Conservation (phyloP, 768 basidiomycete genomes). For the Mrakia hoshinonis region DNA sequence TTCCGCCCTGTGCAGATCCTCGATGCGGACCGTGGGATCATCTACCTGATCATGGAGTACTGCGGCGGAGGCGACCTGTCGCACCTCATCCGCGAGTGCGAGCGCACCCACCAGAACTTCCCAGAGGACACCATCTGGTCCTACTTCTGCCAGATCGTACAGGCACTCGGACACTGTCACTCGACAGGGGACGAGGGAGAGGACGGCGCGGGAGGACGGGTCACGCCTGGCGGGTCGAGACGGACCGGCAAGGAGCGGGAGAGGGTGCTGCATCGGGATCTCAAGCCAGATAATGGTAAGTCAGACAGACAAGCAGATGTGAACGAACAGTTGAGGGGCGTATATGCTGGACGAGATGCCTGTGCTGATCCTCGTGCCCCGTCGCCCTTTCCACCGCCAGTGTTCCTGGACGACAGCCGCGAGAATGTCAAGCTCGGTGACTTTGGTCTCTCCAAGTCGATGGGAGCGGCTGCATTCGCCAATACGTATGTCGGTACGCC, state of each 20-base stretch:
- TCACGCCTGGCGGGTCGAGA: constrained; percentile 20
- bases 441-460: constrained; percentile 89
- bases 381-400: constrained; percentile 42
- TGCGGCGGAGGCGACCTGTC: constrained; percentile 95
- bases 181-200: constrained; percentile 51
- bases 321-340: too few species aligned
- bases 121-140: constrained; percentile 92
- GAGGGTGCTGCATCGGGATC: constrained; percentile 76
- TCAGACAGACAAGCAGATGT: too few species aligned
- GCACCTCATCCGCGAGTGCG: constrained; percentile 59
- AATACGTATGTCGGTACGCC: constrained; percentile 98
- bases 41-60: constrained; percentile 99
- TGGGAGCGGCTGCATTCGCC: constrained; percentile 78
- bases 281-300: constrained; percentile 91
- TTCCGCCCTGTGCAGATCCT: constrained; percentile 48
- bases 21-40: constrained; percentile 77
- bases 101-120: constrained; percentile 52
- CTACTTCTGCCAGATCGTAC: constrained; percentile 85
- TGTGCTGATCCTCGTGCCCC: background rate
- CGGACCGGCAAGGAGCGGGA: constrained; percentile 34
- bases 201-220: constrained; percentile 15
- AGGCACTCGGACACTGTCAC: constrained; percentile 87
- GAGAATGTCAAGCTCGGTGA: constrained; percentile 92
- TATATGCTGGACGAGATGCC: constrained; percentile 36
- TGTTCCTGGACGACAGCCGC: constrained; percentile 70